phyloP scores from a whole-genome alignment of 2,329 filamentous ascomycete genomes.

The Fusarium oxysporum region DNA sequence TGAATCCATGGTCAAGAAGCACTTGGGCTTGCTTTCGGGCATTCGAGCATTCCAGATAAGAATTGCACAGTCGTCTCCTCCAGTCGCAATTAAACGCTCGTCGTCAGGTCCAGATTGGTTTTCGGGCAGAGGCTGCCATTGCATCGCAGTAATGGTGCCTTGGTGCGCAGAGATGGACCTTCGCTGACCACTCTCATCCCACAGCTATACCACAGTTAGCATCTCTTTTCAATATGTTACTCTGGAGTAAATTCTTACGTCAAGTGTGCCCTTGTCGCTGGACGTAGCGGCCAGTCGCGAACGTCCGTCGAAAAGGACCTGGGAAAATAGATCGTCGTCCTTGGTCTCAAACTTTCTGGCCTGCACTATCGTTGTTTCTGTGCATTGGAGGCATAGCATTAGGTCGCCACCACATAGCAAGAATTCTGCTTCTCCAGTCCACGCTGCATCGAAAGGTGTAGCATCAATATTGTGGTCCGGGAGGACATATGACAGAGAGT shows the following conservation, averaged over 20 bases:
- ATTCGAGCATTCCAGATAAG: slow-evolving; percentile 71
- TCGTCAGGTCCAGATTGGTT: slow-evolving; percentile 54
- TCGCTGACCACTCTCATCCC: slow-evolving; percentile 65
- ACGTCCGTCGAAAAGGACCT: slow-evolving; percentile 67
- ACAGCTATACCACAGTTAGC: slow-evolving; percentile 56
- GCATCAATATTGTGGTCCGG: slow-evolving; percentile 62
- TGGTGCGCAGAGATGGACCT: slow-evolving; percentile 70
- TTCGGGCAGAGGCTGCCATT: slow-evolving; percentile 67
- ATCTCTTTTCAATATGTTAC: not conserved
- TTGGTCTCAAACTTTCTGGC: slow-evolving; percentile 64
- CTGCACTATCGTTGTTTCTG: slow-evolving; percentile 59
- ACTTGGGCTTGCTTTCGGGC: slow-evolving; percentile 66
- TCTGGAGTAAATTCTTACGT: slow-evolving; percentile 60
- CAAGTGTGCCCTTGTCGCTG: slow-evolving; percentile 69
- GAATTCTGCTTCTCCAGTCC: slow-evolving; percentile 70
- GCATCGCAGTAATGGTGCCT: slow-evolving; percentile 67
- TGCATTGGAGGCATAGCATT: slow-evolving; percentile 61
- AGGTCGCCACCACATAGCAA: slow-evolving; percentile 68
- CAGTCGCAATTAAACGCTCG: slow-evolving; percentile 70
- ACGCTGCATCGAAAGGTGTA: slow-evolving; percentile 68
- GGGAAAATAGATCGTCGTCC: slow-evolving; percentile 64
- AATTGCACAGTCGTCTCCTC: slow-evolving; percentile 72
- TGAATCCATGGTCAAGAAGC: slow-evolving; percentile 70
- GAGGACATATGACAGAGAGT: slow-evolving; percentile 61
- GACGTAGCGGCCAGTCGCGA: slow-evolving; percentile 68